These are phyloP conservation scores for Ogataea trehalophila DNA, from an alignment of 805 yeast genomes.

Conservation along the genomic window DNA sequence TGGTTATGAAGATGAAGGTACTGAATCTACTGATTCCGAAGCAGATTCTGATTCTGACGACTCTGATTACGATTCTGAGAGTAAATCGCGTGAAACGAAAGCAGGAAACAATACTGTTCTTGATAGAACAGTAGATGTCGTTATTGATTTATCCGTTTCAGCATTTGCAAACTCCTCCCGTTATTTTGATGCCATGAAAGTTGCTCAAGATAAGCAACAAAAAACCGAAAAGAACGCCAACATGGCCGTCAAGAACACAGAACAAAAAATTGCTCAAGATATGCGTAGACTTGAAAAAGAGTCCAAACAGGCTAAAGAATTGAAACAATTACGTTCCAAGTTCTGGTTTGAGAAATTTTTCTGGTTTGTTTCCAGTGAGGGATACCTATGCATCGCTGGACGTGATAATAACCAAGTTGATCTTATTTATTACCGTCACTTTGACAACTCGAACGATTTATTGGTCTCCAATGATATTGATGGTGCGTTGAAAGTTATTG, in stretches of 20 bases:
- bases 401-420: constrained; percentile 77
- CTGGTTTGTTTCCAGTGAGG: constrained; percentile 93
- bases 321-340: constrained; percentile 63
- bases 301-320: constrained; percentile 41
- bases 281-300: constrained; percentile 57
- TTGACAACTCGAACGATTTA: constrained; percentile 62
- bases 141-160: constrained; percentile 63
- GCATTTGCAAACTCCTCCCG: constrained; percentile 86
- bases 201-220: constrained; percentile 70
- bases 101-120: constrained; percentile 8
- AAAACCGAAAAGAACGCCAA: constrained; percentile 76
- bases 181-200: constrained; percentile 73
- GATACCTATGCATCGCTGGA: constrained; percentile 82
- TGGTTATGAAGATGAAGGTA: constrained; percentile 35
- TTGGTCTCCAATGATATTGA: constrained; percentile 72
- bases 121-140: constrained; percentile 39
- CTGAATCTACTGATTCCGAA: constrained; percentile 23
- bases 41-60: constrained; percentile 33
- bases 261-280: constrained; percentile 68
- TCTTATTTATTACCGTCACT: constrained; percentile 71
- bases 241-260: constrained; percentile 79
- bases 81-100: constrained; percentile 26
- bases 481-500: constrained; percentile 69
- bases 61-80: constrained; percentile 24
- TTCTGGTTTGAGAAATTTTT: constrained; percentile 91